Conservation (phyloP, 2,329 filamentous ascomycete genomes). For the Bipolaris oryzae region DNA sequence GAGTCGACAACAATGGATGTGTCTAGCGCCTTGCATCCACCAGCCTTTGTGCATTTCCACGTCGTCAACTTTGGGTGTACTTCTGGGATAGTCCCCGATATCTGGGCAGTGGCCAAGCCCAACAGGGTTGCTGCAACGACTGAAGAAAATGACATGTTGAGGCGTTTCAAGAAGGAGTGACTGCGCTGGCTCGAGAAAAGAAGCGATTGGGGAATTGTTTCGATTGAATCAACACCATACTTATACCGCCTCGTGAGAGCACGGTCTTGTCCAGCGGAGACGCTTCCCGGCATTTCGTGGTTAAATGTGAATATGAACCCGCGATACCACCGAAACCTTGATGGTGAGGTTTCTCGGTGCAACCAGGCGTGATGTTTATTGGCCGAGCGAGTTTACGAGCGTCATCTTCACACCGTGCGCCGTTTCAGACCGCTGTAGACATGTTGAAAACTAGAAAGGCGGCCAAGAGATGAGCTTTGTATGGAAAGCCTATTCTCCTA, state of each 20-base stretch:
- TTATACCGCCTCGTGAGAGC: not conserved
- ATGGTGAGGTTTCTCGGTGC: not conserved
- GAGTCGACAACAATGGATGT: constrained; percentile 61
- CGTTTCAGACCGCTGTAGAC: not conserved
- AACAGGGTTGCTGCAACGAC: constrained; percentile 35
- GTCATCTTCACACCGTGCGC: not conserved
- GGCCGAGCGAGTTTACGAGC: not conserved
- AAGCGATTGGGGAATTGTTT: not conserved
- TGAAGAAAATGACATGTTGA: not conserved
- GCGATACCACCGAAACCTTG: too few species aligned
- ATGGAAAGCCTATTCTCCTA: not conserved
- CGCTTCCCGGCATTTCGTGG: not conserved
- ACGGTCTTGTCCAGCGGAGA: not conserved
- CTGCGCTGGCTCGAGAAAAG: not conserved
- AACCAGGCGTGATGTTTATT: not conserved
- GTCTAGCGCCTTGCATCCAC: constrained; percentile 56
- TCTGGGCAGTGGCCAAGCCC: constrained; percentile 38
- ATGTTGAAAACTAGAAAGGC: not conserved
- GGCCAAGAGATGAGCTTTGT: not conserved
- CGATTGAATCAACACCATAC: not conserved
- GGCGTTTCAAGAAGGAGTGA: too few species aligned
- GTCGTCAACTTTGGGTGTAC: constrained; percentile 60
- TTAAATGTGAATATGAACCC: not conserved
- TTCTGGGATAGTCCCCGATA: constrained; percentile 47
- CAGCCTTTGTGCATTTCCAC: constrained; percentile 58